Evolutionary conservation across 169 alveolate genomes (phyloP), one percentile per base, ranked within the genome.

Genomic region (Cytauxzoon felis): DNA sequence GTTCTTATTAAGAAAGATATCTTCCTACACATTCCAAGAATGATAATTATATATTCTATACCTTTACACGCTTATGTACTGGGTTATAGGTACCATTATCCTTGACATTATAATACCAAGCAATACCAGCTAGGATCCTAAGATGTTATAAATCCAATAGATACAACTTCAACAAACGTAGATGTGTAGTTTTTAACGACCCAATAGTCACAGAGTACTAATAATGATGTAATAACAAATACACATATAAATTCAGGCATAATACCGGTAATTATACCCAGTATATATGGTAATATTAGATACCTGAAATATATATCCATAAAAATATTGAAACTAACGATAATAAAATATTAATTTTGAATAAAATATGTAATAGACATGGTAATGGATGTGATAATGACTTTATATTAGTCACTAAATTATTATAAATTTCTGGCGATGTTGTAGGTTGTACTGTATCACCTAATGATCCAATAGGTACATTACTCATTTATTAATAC

Each of bases 311-410:
- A 1, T 27, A 43, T 30, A 3, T 43, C 3, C 5, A n/a, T 16
- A 19, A 2, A 34, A 9, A 23, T 5, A 16, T 7, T 49, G 13
- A 0, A 2, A 67, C 80, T 9, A 16, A 67, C 80, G 80, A 27
- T 26, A 52, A n/a, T 30, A 54, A 30, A 13, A 67, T 67, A 36
- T 59, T 62, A 42, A 33, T 23, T 41, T 67, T 67, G 51, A 67
- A 56, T 18, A 42, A 57, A 41, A 67, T 30, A 33, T 67, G 80
- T 5, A 62, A 47, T 5, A 67, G 0, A 27, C 80, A 67, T 0
- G 80, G 2, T 8, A 42, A 3, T 21, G 80, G 80, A 42, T 67
- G 80, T 42, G 80, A 53, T 3, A 67, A 63, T 19, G 48, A 61
- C 29, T 16, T 0, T 0, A 67, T 27, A 32, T 43, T 56, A 0